Evolutionary conservation across 1,284 basidiomycete species (phyloP).

Genomic region (Dichomitus squalens): DNA sequence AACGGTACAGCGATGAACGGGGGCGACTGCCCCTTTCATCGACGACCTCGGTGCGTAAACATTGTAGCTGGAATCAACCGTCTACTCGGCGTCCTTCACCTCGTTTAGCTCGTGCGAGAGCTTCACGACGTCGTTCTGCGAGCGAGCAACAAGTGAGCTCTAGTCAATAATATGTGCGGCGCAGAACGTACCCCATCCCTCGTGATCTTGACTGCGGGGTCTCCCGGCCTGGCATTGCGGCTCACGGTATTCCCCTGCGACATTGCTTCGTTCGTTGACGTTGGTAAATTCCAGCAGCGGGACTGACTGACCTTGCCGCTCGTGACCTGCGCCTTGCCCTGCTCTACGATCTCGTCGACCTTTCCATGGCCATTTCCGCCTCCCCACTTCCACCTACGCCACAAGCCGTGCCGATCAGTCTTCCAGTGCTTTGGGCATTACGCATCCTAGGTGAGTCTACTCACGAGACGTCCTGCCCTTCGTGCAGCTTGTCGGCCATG

Average conservation of each 20-base stretch:
- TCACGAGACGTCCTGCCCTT: slow-evolving; percentile 37
- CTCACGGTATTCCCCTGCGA: slow-evolving; percentile 41
- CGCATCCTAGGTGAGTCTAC: neutral
- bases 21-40: too few species aligned
- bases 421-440: neutral
- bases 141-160: neutral
- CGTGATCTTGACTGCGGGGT: slow-evolving; percentile 45
- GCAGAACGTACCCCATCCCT: slow-evolving; percentile 36
- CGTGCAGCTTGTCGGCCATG: slow-evolving; percentile 33
- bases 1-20: too few species aligned
- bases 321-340: slow-evolving; percentile 40
- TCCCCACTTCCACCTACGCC: slow-evolving; percentile 38
- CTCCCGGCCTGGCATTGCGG: slow-evolving; percentile 38
- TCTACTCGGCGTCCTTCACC: slow-evolving; percentile 31
- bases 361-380: slow-evolving; percentile 31
- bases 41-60: too few species aligned
- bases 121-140: slow-evolving; percentile 44
- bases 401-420: neutral
- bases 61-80: neutral
- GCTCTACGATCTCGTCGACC: slow-evolving; percentile 36
- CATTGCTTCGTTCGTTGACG: neutral
- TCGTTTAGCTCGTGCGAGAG: slow-evolving; percentile 43
- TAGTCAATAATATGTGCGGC: neutral
- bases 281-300: neutral
- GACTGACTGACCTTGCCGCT: slow-evolving; percentile 38